Conservation (phyloP, 768 basidiomycete genomes). For the Glaciozyma antarctica region DNA sequence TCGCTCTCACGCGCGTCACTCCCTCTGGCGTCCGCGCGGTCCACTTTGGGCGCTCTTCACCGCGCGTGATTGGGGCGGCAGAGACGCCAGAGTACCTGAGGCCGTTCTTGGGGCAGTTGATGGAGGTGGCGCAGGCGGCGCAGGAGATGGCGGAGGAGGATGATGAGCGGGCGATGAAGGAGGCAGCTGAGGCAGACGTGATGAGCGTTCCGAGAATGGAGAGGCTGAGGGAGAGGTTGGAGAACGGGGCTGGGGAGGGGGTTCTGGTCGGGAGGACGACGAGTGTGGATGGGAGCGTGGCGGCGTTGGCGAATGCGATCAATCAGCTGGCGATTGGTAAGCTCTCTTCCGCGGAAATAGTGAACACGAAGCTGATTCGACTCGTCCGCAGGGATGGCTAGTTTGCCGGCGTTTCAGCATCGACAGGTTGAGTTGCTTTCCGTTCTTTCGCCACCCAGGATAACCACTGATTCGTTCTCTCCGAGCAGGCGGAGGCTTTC, state of each 20-base stretch:
- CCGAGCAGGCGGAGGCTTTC: slow-evolving; percentile 27
- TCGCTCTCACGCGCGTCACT: slow-evolving; percentile 47
- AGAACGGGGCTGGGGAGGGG: slow-evolving; percentile 50
- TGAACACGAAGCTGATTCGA: neutral
- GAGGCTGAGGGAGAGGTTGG: slow-evolving; percentile 50
- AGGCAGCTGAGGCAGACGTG: slow-evolving; percentile 39
- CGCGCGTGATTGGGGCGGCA: slow-evolving; percentile 48
- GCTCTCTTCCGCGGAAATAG: too few species aligned
- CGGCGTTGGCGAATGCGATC: slow-evolving; percentile 65
- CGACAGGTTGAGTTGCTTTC: slow-evolving; percentile 12
- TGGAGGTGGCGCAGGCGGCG: slow-evolving; percentile 49
- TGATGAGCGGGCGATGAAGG: slow-evolving; percentile 46
- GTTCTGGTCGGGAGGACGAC: slow-evolving; percentile 41
- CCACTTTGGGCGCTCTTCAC: slow-evolving; percentile 49
- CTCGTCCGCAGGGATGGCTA: slow-evolving; percentile 48
- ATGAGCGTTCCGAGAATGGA: slow-evolving; percentile 50
- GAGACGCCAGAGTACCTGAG: slow-evolving; percentile 57
- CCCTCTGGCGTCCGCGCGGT: slow-evolving; percentile 47
- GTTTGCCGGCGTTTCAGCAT: slow-evolving; percentile 55
- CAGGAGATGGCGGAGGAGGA: slow-evolving; percentile 51
- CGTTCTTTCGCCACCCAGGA: too few species aligned
- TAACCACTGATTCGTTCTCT: too few species aligned
- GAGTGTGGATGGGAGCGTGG: slow-evolving; percentile 57
- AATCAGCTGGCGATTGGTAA: slow-evolving; percentile 56
- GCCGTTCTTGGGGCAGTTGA: slow-evolving; percentile 63